Evolutionary conservation across 345 rosid species (phyloP).

Genomic region (Trapa bicornis): DNA sequence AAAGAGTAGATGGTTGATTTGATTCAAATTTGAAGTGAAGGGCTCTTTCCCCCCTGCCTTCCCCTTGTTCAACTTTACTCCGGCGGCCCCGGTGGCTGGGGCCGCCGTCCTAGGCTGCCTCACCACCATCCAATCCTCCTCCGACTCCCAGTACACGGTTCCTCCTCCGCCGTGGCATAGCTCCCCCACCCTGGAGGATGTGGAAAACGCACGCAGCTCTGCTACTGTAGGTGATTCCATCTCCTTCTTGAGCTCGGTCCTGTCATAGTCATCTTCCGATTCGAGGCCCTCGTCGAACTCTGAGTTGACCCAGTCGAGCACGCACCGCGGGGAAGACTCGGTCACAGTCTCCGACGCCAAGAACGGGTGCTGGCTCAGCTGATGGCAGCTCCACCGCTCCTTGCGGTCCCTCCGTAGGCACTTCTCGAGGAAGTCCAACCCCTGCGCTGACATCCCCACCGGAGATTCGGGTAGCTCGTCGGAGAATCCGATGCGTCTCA

Average conservation of each 20-base stretch:
- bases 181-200: constrained; percentile 24
- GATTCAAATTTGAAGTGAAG: too few species aligned
- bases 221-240: neutral
- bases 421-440: constrained; percentile 50
- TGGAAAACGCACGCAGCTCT: neutral
- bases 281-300: constrained; percentile 27
- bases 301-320: constrained; percentile 42
- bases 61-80: too few species aligned
- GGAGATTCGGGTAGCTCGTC: constrained; percentile 39
- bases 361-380: constrained; percentile 58
- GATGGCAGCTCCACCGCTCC: constrained; percentile 63
- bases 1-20: too few species aligned
- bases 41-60: too few species aligned
- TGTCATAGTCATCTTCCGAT: constrained; percentile 14
- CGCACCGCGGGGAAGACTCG: constrained; percentile 65
- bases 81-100: too few species aligned
- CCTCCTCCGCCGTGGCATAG: constrained; percentile 18
- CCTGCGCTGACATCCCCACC: constrained; percentile 28
- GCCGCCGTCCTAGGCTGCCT: constrained; percentile 6
- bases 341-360: constrained; percentile 13
- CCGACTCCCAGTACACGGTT: constrained; percentile 40
- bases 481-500: constrained; percentile 46
- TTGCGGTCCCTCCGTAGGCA: constrained; percentile 42
- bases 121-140: constrained; percentile 38
- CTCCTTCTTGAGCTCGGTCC: neutral